Evolutionary conservation across 2,329 filamentous ascomycete species (phyloP), one percentile per base, ranked within the genome.

Genomic region (Conoideocrella luteorostrata): DNA sequence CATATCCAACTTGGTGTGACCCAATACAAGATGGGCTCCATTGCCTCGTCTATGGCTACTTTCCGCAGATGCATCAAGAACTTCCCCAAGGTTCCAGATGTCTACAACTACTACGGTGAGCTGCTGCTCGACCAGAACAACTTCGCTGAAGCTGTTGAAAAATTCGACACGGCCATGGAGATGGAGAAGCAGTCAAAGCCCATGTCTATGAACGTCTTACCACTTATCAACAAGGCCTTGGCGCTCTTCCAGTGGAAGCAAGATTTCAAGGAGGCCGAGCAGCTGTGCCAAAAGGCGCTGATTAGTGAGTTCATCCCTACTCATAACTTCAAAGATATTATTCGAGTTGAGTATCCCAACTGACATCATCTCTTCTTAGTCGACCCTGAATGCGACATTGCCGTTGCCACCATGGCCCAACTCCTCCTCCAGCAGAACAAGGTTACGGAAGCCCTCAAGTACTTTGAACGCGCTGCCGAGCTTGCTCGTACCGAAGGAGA

Each of bases 91-190:
- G 88, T 95, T 10, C 90, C 91, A 5, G 93, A 98, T 61, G 93
- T 97, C 32, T 98, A 97, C 77, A 98, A 98, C 77, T 98, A 98
- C 78, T 97, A 95, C 60, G 93, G 93, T 58, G 93, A 98, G 72
- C 78, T 98, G 45, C 77, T 98, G 46, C 82, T 98, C 43, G 93
- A 98, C 72, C 93, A 97, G 73, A 84, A 88, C 67, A 95, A 96
- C 68, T 97, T 84, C 69, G 75, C 87, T 47, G 91, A 98, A 64
- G 93, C 93, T 21, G 89, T 98, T 51, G 87, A 95, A 71, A 95
- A 96, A 70, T 98, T 98, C 59, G 93, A 98, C 65, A 93, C 84
- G 21, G 93, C 93, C n/a, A 90, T 97, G 53, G 90, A 97, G 62
- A 91, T 97, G 84, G 93, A 98, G 78, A 94, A 93, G 74, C 82